Conservation (phyloP, 768 basidiomycete genomes). For the Termitomyces heimii region DNA sequence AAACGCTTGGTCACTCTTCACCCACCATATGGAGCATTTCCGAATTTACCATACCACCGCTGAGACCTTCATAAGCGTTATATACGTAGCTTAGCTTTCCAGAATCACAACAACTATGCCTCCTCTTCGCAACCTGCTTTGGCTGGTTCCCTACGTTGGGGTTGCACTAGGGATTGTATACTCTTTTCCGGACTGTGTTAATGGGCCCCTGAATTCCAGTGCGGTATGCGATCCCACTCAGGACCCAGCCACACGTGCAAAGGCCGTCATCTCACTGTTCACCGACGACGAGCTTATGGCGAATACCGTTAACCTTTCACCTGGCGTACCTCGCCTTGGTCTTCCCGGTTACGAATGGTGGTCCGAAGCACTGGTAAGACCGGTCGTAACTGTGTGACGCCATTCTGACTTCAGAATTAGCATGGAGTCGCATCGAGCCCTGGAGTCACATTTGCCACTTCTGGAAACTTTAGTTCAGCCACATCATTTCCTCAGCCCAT, state of each 20-base stretch:
- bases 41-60: not conserved
- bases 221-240: constrained; percentile 42
- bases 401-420: constrained; percentile 16
- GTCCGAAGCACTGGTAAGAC: constrained; percentile 47
- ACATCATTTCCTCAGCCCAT: constrained; percentile 59
- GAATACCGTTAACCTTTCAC: constrained; percentile 43
- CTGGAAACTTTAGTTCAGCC: constrained; percentile 49
- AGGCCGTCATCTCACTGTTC: constrained; percentile 41
- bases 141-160: not conserved
- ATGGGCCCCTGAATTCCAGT: constrained; percentile 37
- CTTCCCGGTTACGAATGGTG: constrained; percentile 56
- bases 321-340: constrained; percentile 49
- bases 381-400: not conserved
- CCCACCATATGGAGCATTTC: not conserved
- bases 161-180: constrained; percentile 17
- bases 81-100: not conserved
- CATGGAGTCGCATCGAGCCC: constrained; percentile 51
- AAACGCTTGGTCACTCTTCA: not conserved
- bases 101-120: not conserved
- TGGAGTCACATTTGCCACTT: constrained; percentile 42
- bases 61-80: not conserved
- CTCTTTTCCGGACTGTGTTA: constrained; percentile 44
- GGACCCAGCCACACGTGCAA: constrained; percentile 39
- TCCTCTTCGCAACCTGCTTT: constrained; percentile 2
- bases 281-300: constrained; percentile 44